These are phyloP conservation scores for Populus hybrid DNA, from an alignment of 441 rosid species.

Conservation along the genomic window DNA sequence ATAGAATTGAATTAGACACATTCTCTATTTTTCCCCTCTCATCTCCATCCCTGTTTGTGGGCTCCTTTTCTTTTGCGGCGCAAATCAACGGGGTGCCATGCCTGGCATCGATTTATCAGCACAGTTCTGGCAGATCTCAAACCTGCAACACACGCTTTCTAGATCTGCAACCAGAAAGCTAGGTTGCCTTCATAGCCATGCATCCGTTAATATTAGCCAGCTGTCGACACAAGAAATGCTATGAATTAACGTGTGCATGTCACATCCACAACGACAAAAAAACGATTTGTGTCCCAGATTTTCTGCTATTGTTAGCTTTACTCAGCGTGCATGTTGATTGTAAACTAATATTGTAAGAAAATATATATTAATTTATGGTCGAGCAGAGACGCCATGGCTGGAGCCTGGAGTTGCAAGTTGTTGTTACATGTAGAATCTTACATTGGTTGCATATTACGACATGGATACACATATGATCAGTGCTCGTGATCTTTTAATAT, in stretches of 20 bases:
- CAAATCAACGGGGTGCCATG: neutral
- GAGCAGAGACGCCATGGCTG: neutral
- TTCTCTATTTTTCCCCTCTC: neutral
- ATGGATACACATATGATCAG: neutral
- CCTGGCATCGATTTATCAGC: neutral
- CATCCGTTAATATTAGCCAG: slow-evolving; percentile 4
- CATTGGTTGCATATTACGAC: neutral
- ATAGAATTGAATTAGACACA: neutral
- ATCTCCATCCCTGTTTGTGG: neutral
- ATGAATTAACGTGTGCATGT: neutral
- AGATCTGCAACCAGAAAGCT: slow-evolving; percentile 8
- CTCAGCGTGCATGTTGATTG: too few relatives aligned
- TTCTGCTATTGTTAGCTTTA: neutral
- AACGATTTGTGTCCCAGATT: neutral
- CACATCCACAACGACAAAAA: neutral
- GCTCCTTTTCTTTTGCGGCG: slow-evolving; percentile 33
- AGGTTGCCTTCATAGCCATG: neutral
- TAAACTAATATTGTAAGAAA: too few relatives aligned
- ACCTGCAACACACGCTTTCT: slow-evolving; percentile 30
- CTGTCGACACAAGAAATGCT: slow-evolving; percentile 20
- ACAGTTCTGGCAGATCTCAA: neutral
- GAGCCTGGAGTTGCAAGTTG: neutral
- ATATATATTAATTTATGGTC: too few relatives aligned
- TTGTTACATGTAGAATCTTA: too few relatives aligned
- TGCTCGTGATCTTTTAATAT: neutral